Evolutionary conservation across 2,329 filamentous ascomycete genomes (phyloP), one percentile per base, ranked within the genome.

Genomic region (Fusarium pseudonygamai): DNA sequence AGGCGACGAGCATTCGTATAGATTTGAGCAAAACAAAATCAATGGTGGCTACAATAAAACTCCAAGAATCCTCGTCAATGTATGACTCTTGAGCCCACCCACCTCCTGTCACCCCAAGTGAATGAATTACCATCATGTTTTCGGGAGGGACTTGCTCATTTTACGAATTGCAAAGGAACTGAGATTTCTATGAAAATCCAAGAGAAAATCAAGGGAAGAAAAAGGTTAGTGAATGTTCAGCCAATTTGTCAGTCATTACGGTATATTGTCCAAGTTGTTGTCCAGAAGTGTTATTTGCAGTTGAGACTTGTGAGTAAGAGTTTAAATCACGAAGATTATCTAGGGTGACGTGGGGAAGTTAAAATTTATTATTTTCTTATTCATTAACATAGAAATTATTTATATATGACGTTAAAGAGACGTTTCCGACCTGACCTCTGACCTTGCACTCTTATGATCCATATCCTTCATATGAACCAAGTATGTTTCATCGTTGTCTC

Each of bases 391-490:
- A 46, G 28, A 5, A 53, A 65, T 18, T 43, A 30, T 18, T 28
- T 42, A 15, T 39, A 24, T 52, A 20, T 20, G 18, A 52, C 49
- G 14, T 26, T 69, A 69, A 30, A 69, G 40, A 18, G 67, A 69
- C 30, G 52, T 42, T 24, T 47, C 57, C 6, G 67, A 69, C 24
- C 59, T 69, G 5, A 60, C 15, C 12, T 61, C 52, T 1, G 67
- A 69, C 7, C 24, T 64, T 4, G 67, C 67, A 40, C 68, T 78
- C 50, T 74, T 75, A 7, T 28, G 52, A 18, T 78, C 75, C 18
- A 78, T 36, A 18, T 80, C 77, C 14, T 69, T 73, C 74, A 82
- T 77, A 14, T 76, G 61, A 3, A 83, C 79, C n/a, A 83, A 60
- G 18, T 78, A 75, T 3, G 75, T 72, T 56, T 83, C 81, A 47